These are phyloP conservation scores for Funneliformis geosporum DNA, from an alignment of 192 early-diverging fungal genomes.

Conservation along the genomic window DNA sequence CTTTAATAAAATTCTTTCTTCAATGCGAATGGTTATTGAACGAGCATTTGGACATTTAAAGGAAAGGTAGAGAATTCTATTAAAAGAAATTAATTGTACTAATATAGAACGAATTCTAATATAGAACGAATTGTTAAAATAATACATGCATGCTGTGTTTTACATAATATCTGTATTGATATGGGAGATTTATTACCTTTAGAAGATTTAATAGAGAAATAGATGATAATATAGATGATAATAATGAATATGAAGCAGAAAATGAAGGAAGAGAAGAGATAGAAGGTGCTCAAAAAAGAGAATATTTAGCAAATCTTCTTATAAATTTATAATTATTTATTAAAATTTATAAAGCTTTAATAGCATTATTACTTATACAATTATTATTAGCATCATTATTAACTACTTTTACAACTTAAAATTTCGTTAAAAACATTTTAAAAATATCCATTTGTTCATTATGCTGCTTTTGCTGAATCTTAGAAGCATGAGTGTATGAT, in stretches of 20 bases:
- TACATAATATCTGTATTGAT: conserved; percentile 10
- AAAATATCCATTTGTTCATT: neutral
- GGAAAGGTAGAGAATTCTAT: neutral
- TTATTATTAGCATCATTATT: too few species aligned
- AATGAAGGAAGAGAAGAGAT: neutral
- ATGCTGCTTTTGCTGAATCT: neutral
- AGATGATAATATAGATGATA: neutral
- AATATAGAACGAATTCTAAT: neutral
- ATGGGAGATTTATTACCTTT: neutral
- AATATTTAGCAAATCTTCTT: too few species aligned
- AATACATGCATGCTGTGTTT: neutral
- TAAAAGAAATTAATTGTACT: neutral
- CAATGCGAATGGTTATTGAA: neutral
- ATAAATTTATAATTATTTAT: too few species aligned
- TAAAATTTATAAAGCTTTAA: too few species aligned
- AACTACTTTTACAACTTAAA: neutral
- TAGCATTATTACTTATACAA: too few species aligned
- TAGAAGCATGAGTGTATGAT: neutral
- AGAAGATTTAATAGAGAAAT: neutral
- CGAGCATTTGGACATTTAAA: conserved; percentile 12
- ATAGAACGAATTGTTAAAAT: neutral
- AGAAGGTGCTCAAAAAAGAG: too few species aligned
- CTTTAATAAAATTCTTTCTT: conserved; percentile 9
- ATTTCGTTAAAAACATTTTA: neutral
- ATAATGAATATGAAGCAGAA: conserved; percentile 18